Evolutionary conservation across 768 basidiomycete genomes (phyloP).

Genomic region (Russula vinacea): DNA sequence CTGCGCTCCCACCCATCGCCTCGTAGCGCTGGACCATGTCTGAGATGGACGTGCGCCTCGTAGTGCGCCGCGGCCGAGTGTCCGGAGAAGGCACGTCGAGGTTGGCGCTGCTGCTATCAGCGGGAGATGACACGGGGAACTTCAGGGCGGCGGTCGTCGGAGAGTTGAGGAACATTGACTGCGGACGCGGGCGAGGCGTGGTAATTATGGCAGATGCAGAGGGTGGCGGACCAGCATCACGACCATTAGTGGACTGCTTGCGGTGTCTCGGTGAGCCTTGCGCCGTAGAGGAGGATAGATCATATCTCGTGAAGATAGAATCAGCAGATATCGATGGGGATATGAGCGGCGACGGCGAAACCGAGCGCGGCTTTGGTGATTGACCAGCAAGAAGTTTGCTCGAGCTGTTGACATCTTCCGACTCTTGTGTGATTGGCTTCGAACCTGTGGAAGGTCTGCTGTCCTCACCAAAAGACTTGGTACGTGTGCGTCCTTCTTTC

Average conservation of each 20-base stretch:
- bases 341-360: conserved; percentile 21
- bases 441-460: neutral
- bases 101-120: conserved; percentile 23
- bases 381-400: neutral
- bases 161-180: conserved; percentile 78
- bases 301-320: conserved; percentile 2
- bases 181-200: conserved; percentile 50
- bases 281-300: conserved; percentile 8
- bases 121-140: conserved; percentile 18
- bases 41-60: conserved; percentile 73
- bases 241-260: conserved; percentile 24
- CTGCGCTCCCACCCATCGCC: conserved; percentile 47
- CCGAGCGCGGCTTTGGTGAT: conserved; percentile 20
- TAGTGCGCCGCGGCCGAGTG: conserved; percentile 41
- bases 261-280: conserved; percentile 17
- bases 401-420: conserved; percentile 4
- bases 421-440: conserved; percentile 12
- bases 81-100: conserved; percentile 49
- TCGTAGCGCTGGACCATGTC: conserved; percentile 86
- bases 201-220: conserved; percentile 7
- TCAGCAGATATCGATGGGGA: conserved; percentile 21
- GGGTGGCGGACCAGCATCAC: conserved; percentile 17
- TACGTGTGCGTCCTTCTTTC: conserved; percentile 31
- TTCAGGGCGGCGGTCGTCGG: conserved; percentile 41
- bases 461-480: conserved; percentile 3